phyloP scores from a whole-genome alignment of 768 basidiomycete species.

The Suillus subalutaceus region DNA sequence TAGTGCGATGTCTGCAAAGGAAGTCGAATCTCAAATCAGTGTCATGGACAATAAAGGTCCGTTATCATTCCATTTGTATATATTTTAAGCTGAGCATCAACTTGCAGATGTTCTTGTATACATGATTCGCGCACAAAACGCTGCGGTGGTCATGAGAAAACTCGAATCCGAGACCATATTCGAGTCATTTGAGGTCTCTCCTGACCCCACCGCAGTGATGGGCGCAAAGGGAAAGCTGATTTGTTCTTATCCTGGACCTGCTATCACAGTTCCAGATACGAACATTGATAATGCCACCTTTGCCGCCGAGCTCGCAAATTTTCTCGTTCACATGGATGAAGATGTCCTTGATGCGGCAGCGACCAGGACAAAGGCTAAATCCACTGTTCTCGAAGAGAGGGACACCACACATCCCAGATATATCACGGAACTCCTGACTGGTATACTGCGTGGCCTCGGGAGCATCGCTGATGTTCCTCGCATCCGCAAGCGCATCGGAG shows the following conservation, averaged over 20 bases:
- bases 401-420: slow-evolving; percentile 48
- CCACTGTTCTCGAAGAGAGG: slow-evolving; percentile 20
- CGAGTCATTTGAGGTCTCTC: slow-evolving; percentile 51
- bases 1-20: slow-evolving; percentile 12
- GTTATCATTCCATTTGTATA: not conserved
- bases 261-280: slow-evolving; percentile 37
- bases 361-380: slow-evolving; percentile 40
- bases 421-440: slow-evolving; percentile 50
- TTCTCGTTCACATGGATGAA: slow-evolving; percentile 39
- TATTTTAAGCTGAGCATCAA: slow-evolving; percentile 2
- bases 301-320: slow-evolving; percentile 37
- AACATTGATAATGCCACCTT: slow-evolving; percentile 34
- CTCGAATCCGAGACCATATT: slow-evolving; percentile 31
- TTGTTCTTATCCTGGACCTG: slow-evolving; percentile 49
- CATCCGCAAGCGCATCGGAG: slow-evolving; percentile 46
- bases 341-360: slow-evolving; percentile 34
- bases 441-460: slow-evolving; percentile 45
- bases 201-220: slow-evolving; percentile 39
- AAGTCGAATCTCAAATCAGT: slow-evolving; percentile 21
- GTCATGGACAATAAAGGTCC: slow-evolving; percentile 22
- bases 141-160: slow-evolving; percentile 44
- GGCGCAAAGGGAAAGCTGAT: slow-evolving; percentile 43
- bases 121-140: slow-evolving; percentile 50
- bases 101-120: slow-evolving; percentile 41
- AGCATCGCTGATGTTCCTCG: slow-evolving; percentile 29